These are phyloP conservation scores for Mucor mucedo DNA, from an alignment of 371 early-diverging fungal species.

Conservation along the genomic window DNA sequence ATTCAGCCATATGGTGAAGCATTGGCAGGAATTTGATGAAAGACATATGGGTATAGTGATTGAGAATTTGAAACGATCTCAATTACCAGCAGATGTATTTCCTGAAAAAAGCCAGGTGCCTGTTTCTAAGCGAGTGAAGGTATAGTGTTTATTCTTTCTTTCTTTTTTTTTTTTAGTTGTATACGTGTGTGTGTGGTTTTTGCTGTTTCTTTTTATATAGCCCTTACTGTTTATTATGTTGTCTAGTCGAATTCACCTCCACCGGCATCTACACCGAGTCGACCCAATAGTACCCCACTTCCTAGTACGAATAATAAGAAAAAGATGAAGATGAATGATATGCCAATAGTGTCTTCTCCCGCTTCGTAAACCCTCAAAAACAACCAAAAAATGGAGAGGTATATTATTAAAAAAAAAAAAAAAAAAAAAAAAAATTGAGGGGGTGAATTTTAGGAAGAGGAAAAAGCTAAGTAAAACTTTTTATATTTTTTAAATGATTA, in stretches of 20 bases:
- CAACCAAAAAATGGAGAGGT: background rate
- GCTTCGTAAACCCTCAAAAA: background rate
- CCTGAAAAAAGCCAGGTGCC: background rate
- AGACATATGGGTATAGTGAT: constrained; percentile 63
- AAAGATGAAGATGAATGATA: constrained; percentile 3
- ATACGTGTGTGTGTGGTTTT: background rate
- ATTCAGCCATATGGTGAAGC: constrained; percentile 71
- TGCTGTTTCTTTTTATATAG: background rate
- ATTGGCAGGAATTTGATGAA: constrained; percentile 73
- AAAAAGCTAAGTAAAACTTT: too few relatives aligned
- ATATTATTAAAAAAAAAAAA: background rate
- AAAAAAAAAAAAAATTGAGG: background rate
- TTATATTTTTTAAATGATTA: too few relatives aligned
- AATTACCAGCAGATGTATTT: constrained; percentile 12
- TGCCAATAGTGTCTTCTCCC: background rate
- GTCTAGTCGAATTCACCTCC: background rate
- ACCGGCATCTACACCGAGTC: background rate
- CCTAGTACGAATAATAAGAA: background rate
- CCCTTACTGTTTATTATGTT: too few relatives aligned
- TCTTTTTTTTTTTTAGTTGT: background rate
- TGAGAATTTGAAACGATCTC: constrained; percentile 7
- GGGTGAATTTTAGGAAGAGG: too few relatives aligned
- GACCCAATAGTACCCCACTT: background rate
- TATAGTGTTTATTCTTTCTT: background rate
- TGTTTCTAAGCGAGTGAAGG: background rate